phyloP scores from a whole-genome alignment of 805 yeast species.

The Maudiozyma serrabonitensis region DNA sequence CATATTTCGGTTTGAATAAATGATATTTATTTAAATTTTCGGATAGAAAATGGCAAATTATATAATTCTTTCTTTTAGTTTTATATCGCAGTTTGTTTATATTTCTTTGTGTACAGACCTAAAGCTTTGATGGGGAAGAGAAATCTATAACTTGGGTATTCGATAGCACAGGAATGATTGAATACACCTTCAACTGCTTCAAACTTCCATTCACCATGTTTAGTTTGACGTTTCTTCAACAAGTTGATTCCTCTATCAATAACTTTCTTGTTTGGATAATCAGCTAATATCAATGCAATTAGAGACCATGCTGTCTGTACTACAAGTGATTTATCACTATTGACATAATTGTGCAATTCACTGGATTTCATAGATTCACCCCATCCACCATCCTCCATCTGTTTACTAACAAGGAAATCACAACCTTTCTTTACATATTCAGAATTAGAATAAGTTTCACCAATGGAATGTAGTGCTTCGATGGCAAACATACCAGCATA shows the following conservation, averaged over 20 bases:
- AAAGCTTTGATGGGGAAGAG: conserved; percentile 88
- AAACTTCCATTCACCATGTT: conserved; percentile 75
- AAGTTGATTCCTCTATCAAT: conserved; percentile 55
- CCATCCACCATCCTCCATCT: conserved; percentile 92
- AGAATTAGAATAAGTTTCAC: conserved; percentile 51
- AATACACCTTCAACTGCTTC: conserved; percentile 93
- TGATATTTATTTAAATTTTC: no score
- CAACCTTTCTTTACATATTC: conserved; percentile 65
- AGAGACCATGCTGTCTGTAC: conserved; percentile 93
- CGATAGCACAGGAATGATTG: conserved; percentile 89
- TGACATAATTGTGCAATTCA: conserved; percentile 70
- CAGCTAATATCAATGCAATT: conserved; percentile 70
- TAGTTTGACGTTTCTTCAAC: conserved; percentile 54
- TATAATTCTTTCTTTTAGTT: neutral
- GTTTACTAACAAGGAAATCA: conserved; percentile 69
- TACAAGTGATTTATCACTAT: conserved; percentile 49
- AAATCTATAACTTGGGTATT: conserved; percentile 88
- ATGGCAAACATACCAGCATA: conserved; percentile 97
- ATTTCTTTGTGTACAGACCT: conserved; percentile 48
- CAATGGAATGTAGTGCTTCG: conserved; percentile 76
- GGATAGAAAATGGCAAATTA: neutral
- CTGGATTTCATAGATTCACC: conserved; percentile 88
- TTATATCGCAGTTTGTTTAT: conserved; percentile 1
- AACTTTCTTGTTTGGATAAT: conserved; percentile 60
- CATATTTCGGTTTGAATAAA: no score